Conservation (phyloP, 2,329 filamentous ascomycete species). For the Colletotrichum plurivorum region DNA sequence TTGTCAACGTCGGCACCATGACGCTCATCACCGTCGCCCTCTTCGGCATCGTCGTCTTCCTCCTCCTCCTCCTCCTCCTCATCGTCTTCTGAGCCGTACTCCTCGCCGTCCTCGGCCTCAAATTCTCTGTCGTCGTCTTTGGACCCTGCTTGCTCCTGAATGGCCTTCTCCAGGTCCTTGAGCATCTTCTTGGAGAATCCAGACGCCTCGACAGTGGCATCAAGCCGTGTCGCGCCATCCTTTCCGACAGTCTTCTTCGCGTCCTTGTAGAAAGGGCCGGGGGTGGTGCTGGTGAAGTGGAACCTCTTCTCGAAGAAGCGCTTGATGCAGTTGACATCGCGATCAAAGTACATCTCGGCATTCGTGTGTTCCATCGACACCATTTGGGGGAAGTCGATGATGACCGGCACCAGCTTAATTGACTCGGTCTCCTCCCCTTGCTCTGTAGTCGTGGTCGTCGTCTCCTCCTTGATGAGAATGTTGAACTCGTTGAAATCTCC, state of each 20-base stretch:
- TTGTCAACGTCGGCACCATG: conserved; percentile 42
- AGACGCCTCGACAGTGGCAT: conserved; percentile 90
- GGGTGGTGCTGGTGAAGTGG: conserved; percentile 84
- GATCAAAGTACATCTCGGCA: conserved; percentile 97
- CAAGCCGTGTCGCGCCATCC: conserved; percentile 78
- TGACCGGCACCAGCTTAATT: conserved; percentile 78
- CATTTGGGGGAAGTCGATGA: conserved; percentile 99
- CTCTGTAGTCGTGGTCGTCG: conserved; percentile 49
- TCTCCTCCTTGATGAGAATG: conserved; percentile 88
- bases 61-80: conserved; percentile 45
- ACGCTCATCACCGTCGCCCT: conserved; percentile 41
- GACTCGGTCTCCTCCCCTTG: conserved; percentile 56
- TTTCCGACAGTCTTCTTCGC: conserved; percentile 81
- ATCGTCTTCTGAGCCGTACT: conserved; percentile 45
- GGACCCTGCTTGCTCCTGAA: conserved; percentile 79
- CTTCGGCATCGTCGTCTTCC: conserved; percentile 49
- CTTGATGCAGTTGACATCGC: conserved; percentile 96
- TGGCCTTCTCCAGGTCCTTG: conserved; percentile 92
- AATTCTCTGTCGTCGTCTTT: conserved; percentile 55
- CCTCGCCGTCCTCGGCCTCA: conserved; percentile 51
- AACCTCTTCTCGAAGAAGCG: conserved; percentile 92
- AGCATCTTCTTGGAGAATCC: conserved; percentile 98
- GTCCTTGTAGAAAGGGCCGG: conserved; percentile 88
- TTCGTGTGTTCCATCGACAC: conserved; percentile 94
- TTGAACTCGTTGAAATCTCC: conserved; percentile 99